Conservation (phyloP, 805 yeast genomes). For the Yarrowia keelungensis region DNA sequence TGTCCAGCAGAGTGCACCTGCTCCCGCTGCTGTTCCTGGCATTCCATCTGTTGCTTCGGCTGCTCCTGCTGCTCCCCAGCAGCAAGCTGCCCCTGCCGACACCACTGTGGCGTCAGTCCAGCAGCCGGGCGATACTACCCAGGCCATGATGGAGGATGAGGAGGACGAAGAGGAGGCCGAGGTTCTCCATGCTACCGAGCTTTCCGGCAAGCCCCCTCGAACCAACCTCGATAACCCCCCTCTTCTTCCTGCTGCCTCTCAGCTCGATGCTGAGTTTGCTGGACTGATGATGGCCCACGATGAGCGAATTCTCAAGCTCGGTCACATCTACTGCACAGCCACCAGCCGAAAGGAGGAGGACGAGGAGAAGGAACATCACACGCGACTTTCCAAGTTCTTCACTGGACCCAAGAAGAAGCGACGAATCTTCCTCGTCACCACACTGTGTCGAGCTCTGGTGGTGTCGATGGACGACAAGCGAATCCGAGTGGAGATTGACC, state of each 20-base stretch:
- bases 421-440: constrained; percentile 50
- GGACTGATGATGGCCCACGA: constrained; percentile 53
- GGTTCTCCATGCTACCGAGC: constrained; percentile 32
- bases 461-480: constrained; percentile 47
- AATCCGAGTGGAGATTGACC: constrained; percentile 48
- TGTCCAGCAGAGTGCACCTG: background rate
- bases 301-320: constrained; percentile 58
- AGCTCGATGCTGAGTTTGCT: constrained; percentile 59
- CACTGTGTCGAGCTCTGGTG: constrained; percentile 49
- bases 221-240: constrained; percentile 32
- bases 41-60: constrained; percentile 14
- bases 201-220: constrained; percentile 30
- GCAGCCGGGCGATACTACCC: constrained; percentile 13
- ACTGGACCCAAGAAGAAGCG: constrained; percentile 45
- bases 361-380: constrained; percentile 42
- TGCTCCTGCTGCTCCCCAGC: constrained; percentile 8
- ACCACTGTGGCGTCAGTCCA: background rate
- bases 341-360: constrained; percentile 42
- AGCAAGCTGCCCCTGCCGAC: background rate
- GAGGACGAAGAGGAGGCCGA: constrained; percentile 20
- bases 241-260: constrained; percentile 53
- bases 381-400: constrained; percentile 48
- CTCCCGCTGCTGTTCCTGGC: constrained; percentile 14
- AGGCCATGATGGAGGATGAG: constrained; percentile 4
- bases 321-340: constrained; percentile 49